A percentile compares a stretch with the other conserved stretches of the same genome.
These are phyloP conservation scores for Rubroboletus satanas DNA, from an alignment of 768 basidiomycete genomes.

Conservation along the genomic window DNA sequence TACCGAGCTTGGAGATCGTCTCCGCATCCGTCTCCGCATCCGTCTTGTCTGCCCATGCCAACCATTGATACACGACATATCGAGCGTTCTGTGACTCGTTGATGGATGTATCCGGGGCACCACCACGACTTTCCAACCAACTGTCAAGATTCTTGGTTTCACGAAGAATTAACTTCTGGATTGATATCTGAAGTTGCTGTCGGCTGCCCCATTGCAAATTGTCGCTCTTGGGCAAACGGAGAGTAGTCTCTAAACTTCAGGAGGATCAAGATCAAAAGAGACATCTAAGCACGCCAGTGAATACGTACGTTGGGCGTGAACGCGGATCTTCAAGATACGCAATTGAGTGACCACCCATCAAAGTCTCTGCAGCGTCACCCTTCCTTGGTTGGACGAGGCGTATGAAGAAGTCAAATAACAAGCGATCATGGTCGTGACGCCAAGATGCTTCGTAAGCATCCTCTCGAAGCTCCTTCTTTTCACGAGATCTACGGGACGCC, in stretches of 20 bases:
- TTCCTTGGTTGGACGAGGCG: background rate
- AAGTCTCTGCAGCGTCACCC: background rate
- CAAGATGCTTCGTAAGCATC: background rate
- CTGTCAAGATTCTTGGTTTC: too few species aligned
- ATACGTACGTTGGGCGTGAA: constrained; percentile 2
- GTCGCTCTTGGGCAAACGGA: background rate
- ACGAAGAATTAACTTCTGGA: too few species aligned
- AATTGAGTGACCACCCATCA: background rate
- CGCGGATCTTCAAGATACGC: background rate
- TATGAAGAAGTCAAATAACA: constrained; percentile 10
- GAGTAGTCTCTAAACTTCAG: background rate
- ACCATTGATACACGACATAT: background rate
- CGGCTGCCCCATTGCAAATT: background rate
- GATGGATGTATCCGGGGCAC: background rate
- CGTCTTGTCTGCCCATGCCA: background rate
- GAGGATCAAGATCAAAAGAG: too few species aligned
- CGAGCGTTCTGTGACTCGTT: background rate
- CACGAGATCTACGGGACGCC: constrained; percentile 7
- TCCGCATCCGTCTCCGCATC: background rate
- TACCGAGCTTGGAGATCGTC: constrained; percentile 1
- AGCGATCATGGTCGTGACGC: constrained; percentile 9
- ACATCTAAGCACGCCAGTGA: background rate
- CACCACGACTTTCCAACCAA: background rate
- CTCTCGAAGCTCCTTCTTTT: background rate
- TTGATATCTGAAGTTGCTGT: too few species aligned